Evolutionary conservation across 352 stramenopile species (phyloP).

Genomic region (Pseudoperonospora humuli): DNA sequence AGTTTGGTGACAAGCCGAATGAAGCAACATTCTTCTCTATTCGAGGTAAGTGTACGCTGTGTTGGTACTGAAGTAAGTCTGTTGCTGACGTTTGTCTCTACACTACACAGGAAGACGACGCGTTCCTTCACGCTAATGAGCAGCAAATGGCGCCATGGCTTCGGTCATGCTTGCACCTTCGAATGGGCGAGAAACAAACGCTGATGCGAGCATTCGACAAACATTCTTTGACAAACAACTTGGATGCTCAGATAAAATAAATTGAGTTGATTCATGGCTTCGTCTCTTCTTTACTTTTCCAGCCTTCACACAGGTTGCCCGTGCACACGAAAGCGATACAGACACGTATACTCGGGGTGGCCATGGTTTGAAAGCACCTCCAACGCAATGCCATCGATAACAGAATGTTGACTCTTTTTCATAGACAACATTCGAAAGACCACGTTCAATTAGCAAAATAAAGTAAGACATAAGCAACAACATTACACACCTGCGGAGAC

Average conservation of each 20-base stretch:
- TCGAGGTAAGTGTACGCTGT: slow-evolving; percentile 23
- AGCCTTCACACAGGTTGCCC: slow-evolving; percentile 32
- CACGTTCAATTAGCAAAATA: slow-evolving; percentile 1
- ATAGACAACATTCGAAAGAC: background rate
- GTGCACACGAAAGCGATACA: slow-evolving; percentile 87
- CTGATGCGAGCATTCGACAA: slow-evolving; percentile 13
- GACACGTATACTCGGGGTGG: slow-evolving; percentile 79
- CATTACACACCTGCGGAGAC: slow-evolving; percentile 27
- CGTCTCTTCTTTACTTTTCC: too few relatives aligned
- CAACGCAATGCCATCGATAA: slow-evolving; percentile 64
- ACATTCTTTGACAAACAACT: slow-evolving; percentile 2
- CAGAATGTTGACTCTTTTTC: slow-evolving; percentile 34
- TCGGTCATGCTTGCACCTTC: slow-evolving; percentile 53
- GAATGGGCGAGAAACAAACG: slow-evolving; percentile 59
- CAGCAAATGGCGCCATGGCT: slow-evolving; percentile 54
- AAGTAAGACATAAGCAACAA: too few relatives aligned
- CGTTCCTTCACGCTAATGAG: slow-evolving; percentile 36
- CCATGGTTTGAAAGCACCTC: slow-evolving; percentile 80
- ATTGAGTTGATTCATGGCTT: slow-evolving; percentile 8
- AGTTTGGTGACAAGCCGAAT: slow-evolving; percentile 15
- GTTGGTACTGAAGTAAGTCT: background rate
- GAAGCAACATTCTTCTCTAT: slow-evolving; percentile 17
- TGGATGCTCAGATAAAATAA: slow-evolving; percentile 14
- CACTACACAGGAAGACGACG: slow-evolving; percentile 40
- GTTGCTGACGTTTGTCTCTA: background rate